Evolutionary conservation across 2,329 filamentous ascomycete genomes (phyloP), one percentile per base, ranked within the genome.

Genomic region (Epichloe hybrida): DNA sequence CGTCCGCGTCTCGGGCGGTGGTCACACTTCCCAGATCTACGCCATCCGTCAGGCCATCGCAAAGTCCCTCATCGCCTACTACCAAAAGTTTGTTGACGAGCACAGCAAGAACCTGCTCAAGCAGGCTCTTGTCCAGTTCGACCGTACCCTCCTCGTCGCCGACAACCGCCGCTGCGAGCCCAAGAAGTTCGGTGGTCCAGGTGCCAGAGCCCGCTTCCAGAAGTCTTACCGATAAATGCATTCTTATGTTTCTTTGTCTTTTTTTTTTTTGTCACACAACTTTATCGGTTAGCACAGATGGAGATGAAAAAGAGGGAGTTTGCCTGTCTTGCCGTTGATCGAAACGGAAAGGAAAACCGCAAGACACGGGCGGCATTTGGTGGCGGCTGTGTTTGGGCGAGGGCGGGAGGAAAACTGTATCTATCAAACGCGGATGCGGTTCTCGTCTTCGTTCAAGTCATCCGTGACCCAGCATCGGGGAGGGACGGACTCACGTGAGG

Each of bases 41-140:
- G 93, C 93, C 72, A 88, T 97, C 80, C 89, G 93, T 66, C 93
- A 98, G 80, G 91, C 93, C 67, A 97, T 98, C 70, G 84, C 90
- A 79, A 98, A 97, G 84, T 64, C 67, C 55, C 62, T 71, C 53
- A 67, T 71, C 62, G 68, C 89, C 74, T 96, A 96, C 86, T 97
- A 96, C 86, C 91, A 96, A 80, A 96, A 98, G 83, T 98, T 84
- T 79, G 88, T 97, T 75, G 93, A 98, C 71, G 93, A 98, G 86
- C 90, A 97, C 86, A 88, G 86, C 79, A 98, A 98, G 87, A 96
- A 97, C 84, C 81, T 89, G 76, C 83, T 98, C 69, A 98, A 97
- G 88, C 86, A 91, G 77, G 87, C 88, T 63, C 84, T 98, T 64
- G 87, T 91, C 68, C 83, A 89, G 73, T 98, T 91, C 80, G 89